These are phyloP conservation scores for Lepidium campestre DNA, from an alignment of 441 rosid genomes.

Conservation along the genomic window DNA sequence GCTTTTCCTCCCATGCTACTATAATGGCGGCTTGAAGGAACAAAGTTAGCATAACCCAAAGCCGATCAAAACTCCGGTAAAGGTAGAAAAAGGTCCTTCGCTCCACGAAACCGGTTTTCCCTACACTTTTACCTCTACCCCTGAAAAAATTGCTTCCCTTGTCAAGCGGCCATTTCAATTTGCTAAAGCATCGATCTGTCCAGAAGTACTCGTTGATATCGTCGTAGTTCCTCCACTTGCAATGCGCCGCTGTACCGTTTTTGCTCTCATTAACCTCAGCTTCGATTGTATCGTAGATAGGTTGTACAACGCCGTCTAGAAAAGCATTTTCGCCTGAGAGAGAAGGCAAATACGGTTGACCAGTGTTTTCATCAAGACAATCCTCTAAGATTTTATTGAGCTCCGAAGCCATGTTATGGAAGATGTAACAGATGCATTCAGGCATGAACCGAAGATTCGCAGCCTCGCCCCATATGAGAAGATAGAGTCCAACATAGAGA, in stretches of 20 bases:
- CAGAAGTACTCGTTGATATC: slow-evolving; percentile 90
- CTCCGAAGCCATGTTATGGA: slow-evolving; percentile 83
- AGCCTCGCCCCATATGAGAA: slow-evolving; percentile 85
- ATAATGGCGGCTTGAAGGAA: slow-evolving; percentile 74
- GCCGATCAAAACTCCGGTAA: slow-evolving; percentile 70
- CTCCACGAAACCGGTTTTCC: slow-evolving; percentile 93
- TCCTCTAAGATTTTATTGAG: slow-evolving; percentile 76
- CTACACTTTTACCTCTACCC: slow-evolving; percentile 47
- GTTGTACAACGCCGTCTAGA: slow-evolving; percentile 58
- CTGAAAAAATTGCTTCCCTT: slow-evolving; percentile 64
- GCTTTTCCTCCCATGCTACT: slow-evolving; percentile 65
- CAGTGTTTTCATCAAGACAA: slow-evolving; percentile 81
- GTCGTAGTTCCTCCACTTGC: slow-evolving; percentile 85
- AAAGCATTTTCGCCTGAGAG: slow-evolving; percentile 74
- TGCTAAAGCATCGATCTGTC: slow-evolving; percentile 71
- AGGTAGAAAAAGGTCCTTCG: slow-evolving; percentile 82
- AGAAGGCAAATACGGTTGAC: slow-evolving; percentile 72
- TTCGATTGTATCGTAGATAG: slow-evolving; percentile 61
- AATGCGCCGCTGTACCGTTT: slow-evolving; percentile 74
- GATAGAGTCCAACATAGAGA: slow-evolving; percentile 65
- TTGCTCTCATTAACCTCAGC: slow-evolving; percentile 61
- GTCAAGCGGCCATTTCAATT: slow-evolving; percentile 84
- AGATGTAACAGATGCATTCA: slow-evolving; percentile 80
- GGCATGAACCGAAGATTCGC: slow-evolving; percentile 83
- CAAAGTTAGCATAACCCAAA: slow-evolving; percentile 84